Percentiles rank a stretch among this genome's conserved stretches.
Evolutionary conservation across 129 eudicot genomes (phyloP).

Genomic region (Lactuca saligna): DNA sequence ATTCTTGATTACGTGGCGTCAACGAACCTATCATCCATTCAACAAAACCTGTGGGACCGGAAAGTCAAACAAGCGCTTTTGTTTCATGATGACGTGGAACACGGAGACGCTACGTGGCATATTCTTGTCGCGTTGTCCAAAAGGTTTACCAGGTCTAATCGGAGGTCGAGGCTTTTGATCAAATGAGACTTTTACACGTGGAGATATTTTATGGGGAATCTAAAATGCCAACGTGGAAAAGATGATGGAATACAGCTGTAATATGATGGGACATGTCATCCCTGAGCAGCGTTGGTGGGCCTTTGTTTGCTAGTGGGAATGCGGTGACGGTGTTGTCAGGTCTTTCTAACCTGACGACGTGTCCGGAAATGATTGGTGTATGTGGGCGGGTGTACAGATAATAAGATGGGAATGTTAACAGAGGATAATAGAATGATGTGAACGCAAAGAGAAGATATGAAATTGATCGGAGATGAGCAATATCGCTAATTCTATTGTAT

Average conservation of each 20-base stretch:
- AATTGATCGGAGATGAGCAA: not conserved
- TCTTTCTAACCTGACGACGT: slow-evolving; percentile 5
- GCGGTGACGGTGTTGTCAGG: not conserved
- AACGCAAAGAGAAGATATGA: not conserved
- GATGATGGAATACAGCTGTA: slow-evolving; percentile 25
- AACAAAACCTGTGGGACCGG: slow-evolving; percentile 61
- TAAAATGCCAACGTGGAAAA: slow-evolving; percentile 7
- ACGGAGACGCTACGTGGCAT: slow-evolving; percentile 87
- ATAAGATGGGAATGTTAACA: not conserved
- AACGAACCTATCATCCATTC: slow-evolving; percentile 57
- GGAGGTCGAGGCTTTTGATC: slow-evolving; percentile 32
- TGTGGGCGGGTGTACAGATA: slow-evolving; percentile 20
- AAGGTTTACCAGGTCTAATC: slow-evolving; percentile 41
- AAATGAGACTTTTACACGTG: slow-evolving; percentile 37
- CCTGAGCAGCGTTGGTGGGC: not conserved
- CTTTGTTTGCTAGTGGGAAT: not conserved
- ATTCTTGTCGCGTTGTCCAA: slow-evolving; percentile 39
- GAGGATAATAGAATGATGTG: not conserved
- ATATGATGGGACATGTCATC: not conserved
- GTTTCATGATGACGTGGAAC: slow-evolving; percentile 37
- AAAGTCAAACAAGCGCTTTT: slow-evolving; percentile 48
- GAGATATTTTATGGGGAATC: not conserved
- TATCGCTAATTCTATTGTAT: not conserved
- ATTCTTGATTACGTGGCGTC: slow-evolving; percentile 69
- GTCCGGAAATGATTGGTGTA: slow-evolving; percentile 5